Evolutionary conservation across 495 filamentous ascomycete species (phyloP).

Genomic region (Hyaloscypha hepaticicola): DNA sequence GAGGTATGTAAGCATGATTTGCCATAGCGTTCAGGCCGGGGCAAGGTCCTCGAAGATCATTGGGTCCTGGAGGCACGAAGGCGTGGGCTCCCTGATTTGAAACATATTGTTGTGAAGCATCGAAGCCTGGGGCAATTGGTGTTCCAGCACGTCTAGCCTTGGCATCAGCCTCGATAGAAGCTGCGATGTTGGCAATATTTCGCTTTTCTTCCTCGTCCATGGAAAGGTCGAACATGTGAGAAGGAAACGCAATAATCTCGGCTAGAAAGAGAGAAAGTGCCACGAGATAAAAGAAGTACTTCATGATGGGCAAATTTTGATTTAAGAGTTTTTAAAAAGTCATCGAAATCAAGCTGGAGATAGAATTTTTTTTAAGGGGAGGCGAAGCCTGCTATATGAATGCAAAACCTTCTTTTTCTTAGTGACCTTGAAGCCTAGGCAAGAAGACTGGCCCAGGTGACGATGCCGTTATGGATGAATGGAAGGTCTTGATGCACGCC

Average conservation of each 20-base stretch:
- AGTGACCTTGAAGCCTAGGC: too few relatives aligned
- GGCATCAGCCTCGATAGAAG: slow-evolving; percentile 14
- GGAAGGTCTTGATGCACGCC: too few relatives aligned
- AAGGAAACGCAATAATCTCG: slow-evolving; percentile 13
- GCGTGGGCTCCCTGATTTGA: slow-evolving; percentile 38
- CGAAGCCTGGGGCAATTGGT: slow-evolving; percentile 19
- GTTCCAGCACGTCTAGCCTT: slow-evolving; percentile 3
- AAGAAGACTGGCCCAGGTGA: too few relatives aligned
- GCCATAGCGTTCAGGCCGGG: slow-evolving; percentile 50
- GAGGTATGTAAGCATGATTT: slow-evolving; percentile 54
- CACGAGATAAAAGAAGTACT: slow-evolving; percentile 5
- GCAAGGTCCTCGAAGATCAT: slow-evolving; percentile 49
- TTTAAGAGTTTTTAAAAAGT: neutral
- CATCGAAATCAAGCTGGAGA: neutral
- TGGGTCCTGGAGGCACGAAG: slow-evolving; percentile 39
- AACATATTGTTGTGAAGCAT: slow-evolving; percentile 26
- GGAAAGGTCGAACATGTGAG: slow-evolving; percentile 16
- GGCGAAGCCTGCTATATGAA: neutral
- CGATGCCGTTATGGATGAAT: too few relatives aligned
- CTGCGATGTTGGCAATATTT: slow-evolving; percentile 7
- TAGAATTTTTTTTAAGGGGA: neutral
- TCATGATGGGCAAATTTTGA: slow-evolving; percentile 6
- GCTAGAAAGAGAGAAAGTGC: neutral
- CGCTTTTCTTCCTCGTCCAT: slow-evolving; percentile 18
- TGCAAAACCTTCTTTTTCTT: too few relatives aligned